Evolutionary conservation across 1,284 basidiomycete species (phyloP).

Genomic region (Dichomitus squalens): DNA sequence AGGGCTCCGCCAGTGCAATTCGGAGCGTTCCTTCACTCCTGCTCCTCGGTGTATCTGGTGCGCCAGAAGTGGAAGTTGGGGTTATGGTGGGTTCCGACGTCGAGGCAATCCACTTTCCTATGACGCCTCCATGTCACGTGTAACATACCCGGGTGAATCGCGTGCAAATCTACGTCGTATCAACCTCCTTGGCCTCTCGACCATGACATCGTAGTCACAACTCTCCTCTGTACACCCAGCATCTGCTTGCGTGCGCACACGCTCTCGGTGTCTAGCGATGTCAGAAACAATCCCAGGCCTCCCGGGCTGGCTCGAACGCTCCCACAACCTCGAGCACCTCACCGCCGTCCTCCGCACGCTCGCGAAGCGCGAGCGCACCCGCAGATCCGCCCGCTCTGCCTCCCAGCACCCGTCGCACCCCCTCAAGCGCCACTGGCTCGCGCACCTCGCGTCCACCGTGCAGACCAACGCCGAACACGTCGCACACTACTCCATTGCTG

Average conservation of each 20-base stretch:
- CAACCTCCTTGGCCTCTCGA: too few species aligned
- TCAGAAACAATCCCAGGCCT: constrained; percentile 4
- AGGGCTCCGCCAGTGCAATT: too few species aligned
- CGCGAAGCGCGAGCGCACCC: constrained; percentile 43
- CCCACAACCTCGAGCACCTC: constrained; percentile 38
- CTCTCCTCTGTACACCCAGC: not conserved
- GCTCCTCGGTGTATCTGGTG: not conserved
- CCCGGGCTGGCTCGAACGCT: constrained; percentile 35
- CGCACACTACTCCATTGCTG: constrained; percentile 56
- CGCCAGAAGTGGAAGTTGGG: too few species aligned
- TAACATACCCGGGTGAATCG: too few species aligned
- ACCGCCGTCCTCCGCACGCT: constrained; percentile 38
- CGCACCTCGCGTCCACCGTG: constrained; percentile 25
- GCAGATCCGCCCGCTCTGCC: constrained; percentile 36
- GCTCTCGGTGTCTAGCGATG: not conserved
- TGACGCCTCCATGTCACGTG: too few species aligned
- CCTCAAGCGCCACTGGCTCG: constrained; percentile 28
- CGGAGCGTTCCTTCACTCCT: too few species aligned
- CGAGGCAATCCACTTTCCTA: too few species aligned
- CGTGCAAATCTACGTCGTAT: too few species aligned
- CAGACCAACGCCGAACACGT: constrained; percentile 28
- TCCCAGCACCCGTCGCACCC: constrained; percentile 36
- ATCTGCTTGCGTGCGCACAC: not conserved
- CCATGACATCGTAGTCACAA: not conserved
- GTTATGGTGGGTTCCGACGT: too few species aligned